Base-by-base conservation (phyloP, 208 protist genomes). In the Acanthamoeba royreba region DNA sequence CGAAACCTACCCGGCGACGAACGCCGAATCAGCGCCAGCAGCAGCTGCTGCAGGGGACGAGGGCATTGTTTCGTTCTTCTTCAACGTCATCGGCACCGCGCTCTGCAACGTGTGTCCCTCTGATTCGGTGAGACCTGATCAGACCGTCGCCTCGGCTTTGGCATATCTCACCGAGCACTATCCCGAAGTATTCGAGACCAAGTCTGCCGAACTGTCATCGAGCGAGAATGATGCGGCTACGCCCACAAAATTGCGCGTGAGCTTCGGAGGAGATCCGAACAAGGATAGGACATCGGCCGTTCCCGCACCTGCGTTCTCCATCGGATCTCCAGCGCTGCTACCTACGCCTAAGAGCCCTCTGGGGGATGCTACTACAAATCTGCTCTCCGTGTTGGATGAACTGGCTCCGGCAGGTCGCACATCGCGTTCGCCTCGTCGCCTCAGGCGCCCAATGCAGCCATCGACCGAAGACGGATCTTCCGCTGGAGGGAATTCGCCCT, bases 51-150 rank as follows among this genome's bases (percentile, higher is more conserved):
- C n/a, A n/a, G n/a, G n/a, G n/a, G n/a, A n/a, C n/a, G n/a, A n/a
- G n/a, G n/a, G n/a, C n/a, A n/a, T n/a, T n/a, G n/a, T 92, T 1
- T 52, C 45, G 13, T 92, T 92, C 87, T 79, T 92, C 40, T 79
- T 92, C 58, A 79, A 79, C 87, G 17, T 61, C 9, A 92, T 92
- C 47, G 87, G 87, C 55, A 22, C 45, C 0, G 63, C 87, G 17
- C 43, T 92, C 15, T 61, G 40, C 55, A 92, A 79, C 35, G 87
- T 58, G 31, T 92, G 87, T 42, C 87, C 87, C 28, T 15, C 53
- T 19, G 53, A n/a, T 11, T 38, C 45, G 13, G 83, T 90, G 22
- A 33, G 47, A 22, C 28, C 52, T n/a, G 38, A 31, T 28, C 52
- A 90, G 35, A 46, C 40, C 38, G 28, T 90, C 19, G 55, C 47